Evolutionary conservation across 352 stramenopile species (phyloP), one percentile per base, ranked within the genome.

Genomic region (Phytophthora hybrid): DNA sequence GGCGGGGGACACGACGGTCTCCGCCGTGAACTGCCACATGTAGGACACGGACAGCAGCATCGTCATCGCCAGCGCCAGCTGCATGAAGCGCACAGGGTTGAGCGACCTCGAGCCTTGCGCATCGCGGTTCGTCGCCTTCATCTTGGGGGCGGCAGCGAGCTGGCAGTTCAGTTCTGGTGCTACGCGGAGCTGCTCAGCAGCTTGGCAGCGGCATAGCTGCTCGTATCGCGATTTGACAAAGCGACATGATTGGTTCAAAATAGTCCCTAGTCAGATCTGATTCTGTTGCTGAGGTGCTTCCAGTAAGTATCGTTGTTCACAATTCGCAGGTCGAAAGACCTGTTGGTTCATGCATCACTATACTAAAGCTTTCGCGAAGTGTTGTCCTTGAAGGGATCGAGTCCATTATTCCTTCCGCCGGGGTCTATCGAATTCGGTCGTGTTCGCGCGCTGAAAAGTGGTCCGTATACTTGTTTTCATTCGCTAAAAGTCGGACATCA

Each of bases 1-100:
- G 5, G 71, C 51, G 3, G 71, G 59, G 13, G 56, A 63, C 53
- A 66, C 60, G 18, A 88, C 66, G 44, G 73, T 89, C 65, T 80
- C 63, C 18, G 73, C 74, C 57, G 87, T 80, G 64, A 93, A 91
- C 68, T 93, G 76, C 69, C 74, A 83, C 82, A 93, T 93, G 74
- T 92, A 93, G 21, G 83, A 77, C 47, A 90, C 62, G 26, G 84
- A 88, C 69, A 92, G 86, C 37, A 89, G 74, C 55, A 91, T 79
- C 1, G 84, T 90, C 19, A 70, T 68, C 0, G 72, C 79, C 69
- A 93, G 70, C 49, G 82, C 80, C 34, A 93, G 47, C 63, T 92
- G 87, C 87, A 93, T 92, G 73, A 92, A 90, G 47, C 84, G 87
- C 73, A 92, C 77, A 23, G 83, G 71, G 69, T 86, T 85, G 26